Conservation (phyloP, 1,284 basidiomycete species). For the Cutaneotrichosporon sp. region DNA sequence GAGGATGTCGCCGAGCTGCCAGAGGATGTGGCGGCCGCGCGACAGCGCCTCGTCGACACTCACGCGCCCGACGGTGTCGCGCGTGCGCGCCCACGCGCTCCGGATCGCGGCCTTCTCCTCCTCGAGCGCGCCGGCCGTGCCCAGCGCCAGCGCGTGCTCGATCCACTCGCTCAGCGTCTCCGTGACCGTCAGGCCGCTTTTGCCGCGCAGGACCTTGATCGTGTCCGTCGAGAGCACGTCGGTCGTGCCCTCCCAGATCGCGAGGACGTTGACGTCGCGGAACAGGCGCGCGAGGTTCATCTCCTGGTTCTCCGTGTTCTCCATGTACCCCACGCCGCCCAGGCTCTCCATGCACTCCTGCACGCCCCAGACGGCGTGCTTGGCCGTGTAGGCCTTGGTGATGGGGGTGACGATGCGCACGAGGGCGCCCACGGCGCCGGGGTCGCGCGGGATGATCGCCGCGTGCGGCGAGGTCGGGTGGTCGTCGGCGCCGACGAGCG, state of each 20-base stretch:
- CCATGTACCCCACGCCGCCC: slow-evolving; percentile 67
- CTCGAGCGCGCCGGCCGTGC: neutral
- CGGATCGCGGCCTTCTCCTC: slow-evolving; percentile 5
- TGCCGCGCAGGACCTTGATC: slow-evolving; percentile 24
- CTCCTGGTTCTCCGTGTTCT: slow-evolving; percentile 66
- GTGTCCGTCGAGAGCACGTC: slow-evolving; percentile 26
- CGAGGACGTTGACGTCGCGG: slow-evolving; percentile 70
- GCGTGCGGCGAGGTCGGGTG: slow-evolving; percentile 55
- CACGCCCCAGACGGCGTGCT: slow-evolving; percentile 68
- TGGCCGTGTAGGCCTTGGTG: slow-evolving; percentile 69
- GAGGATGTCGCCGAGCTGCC: slow-evolving; percentile 20
- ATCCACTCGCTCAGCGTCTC: slow-evolving; percentile 17
- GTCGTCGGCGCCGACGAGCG: slow-evolving; percentile 66
- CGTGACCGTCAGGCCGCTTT: neutral
- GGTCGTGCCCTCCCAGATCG: slow-evolving; percentile 76
- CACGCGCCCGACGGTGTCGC: neutral
- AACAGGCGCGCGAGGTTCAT: slow-evolving; percentile 51
- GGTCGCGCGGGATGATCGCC: slow-evolving; percentile 9
- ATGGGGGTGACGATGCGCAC: slow-evolving; percentile 70
- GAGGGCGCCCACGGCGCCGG: slow-evolving; percentile 53
- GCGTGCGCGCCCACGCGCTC: neutral
- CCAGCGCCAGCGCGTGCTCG: neutral
- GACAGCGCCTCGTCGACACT: slow-evolving; percentile 17
- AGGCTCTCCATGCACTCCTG: slow-evolving; percentile 84
- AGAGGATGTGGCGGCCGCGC: slow-evolving; percentile 15